These are phyloP conservation scores for Spergularia marina DNA, from an alignment of 148 eudicot genomes.

Conservation along the genomic window DNA sequence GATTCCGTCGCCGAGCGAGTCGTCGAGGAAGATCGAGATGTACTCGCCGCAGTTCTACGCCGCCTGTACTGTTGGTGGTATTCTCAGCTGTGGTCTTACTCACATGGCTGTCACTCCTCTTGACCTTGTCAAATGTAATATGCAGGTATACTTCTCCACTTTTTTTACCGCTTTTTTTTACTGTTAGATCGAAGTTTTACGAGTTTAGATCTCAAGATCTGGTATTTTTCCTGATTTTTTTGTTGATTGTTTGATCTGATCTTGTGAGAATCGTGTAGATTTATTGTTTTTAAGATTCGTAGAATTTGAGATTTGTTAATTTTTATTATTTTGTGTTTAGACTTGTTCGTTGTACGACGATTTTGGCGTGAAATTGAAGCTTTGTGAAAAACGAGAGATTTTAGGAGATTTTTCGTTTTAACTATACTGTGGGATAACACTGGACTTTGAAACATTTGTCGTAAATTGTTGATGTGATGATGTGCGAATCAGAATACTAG, in stretches of 20 bases:
- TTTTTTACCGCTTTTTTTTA: neutral
- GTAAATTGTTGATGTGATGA: no score
- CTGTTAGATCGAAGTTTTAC: slow-evolving; percentile 15
- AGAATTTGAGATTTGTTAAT: neutral
- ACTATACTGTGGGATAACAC: no score
- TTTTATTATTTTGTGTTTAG: neutral
- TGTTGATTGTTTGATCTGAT: slow-evolving; percentile 9
- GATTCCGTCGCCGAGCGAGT: slow-evolving; percentile 46
- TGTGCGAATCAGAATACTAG: no score
- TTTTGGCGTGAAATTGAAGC: neutral
- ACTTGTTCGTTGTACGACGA: neutral
- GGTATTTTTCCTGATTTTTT: neutral
- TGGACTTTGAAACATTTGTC: no score
- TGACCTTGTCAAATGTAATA: slow-evolving; percentile 77
- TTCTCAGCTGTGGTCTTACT: slow-evolving; percentile 62
- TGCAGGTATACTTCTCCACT: slow-evolving; percentile 49
- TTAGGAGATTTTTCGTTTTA: no score
- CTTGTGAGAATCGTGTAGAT: neutral
- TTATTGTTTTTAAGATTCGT: neutral
- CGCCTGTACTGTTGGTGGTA: slow-evolving; percentile 59
- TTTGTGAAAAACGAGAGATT: neutral
- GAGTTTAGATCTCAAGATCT: slow-evolving; percentile 28
- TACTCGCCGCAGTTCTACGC: slow-evolving; percentile 59
- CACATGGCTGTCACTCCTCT: slow-evolving; percentile 79
- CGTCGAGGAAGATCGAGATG: slow-evolving; percentile 63